Conservation (phyloP, 2,329 filamentous ascomycete genomes). For the Cordyceps javanica region DNA sequence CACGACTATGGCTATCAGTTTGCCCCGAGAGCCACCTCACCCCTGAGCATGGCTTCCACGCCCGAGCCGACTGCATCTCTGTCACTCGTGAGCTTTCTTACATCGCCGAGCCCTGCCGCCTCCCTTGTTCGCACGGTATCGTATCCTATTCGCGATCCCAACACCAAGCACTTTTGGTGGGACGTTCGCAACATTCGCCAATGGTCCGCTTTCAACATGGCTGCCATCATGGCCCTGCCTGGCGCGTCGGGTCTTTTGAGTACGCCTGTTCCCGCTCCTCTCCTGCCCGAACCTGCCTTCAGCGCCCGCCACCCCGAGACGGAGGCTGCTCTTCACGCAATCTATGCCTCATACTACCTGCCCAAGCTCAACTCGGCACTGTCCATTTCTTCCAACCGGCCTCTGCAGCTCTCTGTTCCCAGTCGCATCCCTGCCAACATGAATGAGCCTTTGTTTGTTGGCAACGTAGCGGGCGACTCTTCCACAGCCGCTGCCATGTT, state of each 20-base stretch:
- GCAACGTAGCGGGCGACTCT: conserved; percentile 52
- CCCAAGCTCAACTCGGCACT: conserved; percentile 84
- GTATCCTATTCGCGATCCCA: conserved; percentile 58
- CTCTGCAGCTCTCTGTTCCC: conserved; percentile 48
- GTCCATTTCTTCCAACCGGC: conserved; percentile 63
- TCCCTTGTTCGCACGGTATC: conserved; percentile 75
- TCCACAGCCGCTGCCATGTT: conserved; percentile 49
- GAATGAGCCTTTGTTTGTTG: conserved; percentile 58
- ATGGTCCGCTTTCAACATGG: conserved; percentile 74
- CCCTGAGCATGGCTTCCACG: conserved; percentile 34
- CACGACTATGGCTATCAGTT: conserved; percentile 40
- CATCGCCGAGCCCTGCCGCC: conserved; percentile 71
- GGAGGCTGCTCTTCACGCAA: conserved; percentile 66
- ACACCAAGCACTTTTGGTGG: conserved; percentile 89
- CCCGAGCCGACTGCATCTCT: conserved; percentile 51
- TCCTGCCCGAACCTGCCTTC: conserved; percentile 53
- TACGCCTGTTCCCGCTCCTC: conserved; percentile 55
- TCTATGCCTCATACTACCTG: conserved; percentile 73
- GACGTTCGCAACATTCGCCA: conserved; percentile 81
- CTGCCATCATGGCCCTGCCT: conserved; percentile 65
- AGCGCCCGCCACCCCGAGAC: conserved; percentile 68
- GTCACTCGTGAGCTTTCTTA: conserved; percentile 73
- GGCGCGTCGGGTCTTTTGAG: conserved; percentile 67
- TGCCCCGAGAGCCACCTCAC: conserved; percentile 40
- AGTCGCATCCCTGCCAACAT: conserved; percentile 27